Percentiles rank a stretch among this genome's conserved stretches.
Evolutionary conservation across 352 stramenopile species (phyloP).

Genomic region (Globisporangium lucens): DNA sequence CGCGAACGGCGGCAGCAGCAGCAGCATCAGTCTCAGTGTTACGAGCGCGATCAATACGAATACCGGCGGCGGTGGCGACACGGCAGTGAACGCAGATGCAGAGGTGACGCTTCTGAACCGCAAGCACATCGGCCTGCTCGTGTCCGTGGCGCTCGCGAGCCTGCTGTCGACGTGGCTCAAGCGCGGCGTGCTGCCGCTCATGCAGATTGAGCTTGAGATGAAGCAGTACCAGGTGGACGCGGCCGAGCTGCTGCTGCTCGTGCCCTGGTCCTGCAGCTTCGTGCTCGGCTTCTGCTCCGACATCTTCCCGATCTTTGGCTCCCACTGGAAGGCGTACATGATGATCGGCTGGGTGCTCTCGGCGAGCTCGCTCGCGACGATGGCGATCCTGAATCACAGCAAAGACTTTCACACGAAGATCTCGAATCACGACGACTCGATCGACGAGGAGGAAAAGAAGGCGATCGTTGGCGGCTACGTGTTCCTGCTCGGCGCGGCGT

Average conservation of each 20-base stretch:
- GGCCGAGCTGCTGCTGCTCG: constrained; percentile 28
- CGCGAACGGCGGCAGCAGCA: background rate
- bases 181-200: constrained; percentile 36
- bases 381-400: constrained; percentile 30
- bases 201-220: constrained; percentile 34
- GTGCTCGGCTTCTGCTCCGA: constrained; percentile 21
- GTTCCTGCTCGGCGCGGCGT: constrained; percentile 31
- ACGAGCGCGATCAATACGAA: constrained; percentile 1
- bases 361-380: constrained; percentile 27
- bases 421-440: constrained; percentile 19
- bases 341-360: constrained; percentile 21
- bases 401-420: constrained; percentile 19
- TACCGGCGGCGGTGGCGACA: background rate
- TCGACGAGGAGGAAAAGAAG: constrained; percentile 21
- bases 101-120: constrained; percentile 20
- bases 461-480: constrained; percentile 34
- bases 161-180: constrained; percentile 46
- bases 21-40: background rate
- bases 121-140: constrained; percentile 33
- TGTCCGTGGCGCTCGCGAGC: constrained; percentile 36
- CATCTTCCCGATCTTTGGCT: constrained; percentile 20
- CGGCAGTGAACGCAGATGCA: background rate
- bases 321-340: constrained; percentile 26
- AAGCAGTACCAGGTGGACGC: constrained; percentile 35
- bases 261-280: constrained; percentile 42